A percentile compares a stretch with the other conserved stretches of the same genome.
phyloP scores from a whole-genome alignment of 1,139 yeast genomes.

The Taphrina flavorubra region DNA sequence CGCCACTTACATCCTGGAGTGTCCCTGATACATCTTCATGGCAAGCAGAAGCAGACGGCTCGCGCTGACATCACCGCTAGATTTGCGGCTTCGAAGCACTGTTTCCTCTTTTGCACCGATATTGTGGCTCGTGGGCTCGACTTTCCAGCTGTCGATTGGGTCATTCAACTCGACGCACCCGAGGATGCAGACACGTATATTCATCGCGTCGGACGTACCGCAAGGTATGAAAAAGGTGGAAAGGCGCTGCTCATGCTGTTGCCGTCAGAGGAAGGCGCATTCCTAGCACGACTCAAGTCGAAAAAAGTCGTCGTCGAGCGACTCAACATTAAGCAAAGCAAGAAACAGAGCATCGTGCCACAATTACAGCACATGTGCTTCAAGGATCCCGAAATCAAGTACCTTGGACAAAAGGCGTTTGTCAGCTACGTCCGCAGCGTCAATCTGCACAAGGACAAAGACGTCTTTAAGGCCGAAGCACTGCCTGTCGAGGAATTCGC shows the following conservation, averaged over 20 bases:
- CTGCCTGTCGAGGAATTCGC: constrained; percentile 86
- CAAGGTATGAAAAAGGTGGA: constrained; percentile 89
- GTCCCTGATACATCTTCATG: constrained; percentile 87
- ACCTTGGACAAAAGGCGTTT: constrained; percentile 93
- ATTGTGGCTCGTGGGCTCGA: constrained; percentile 97
- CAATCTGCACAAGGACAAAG: constrained; percentile 84
- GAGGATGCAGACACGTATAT: constrained; percentile 95
- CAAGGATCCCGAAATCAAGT: constrained; percentile 87
- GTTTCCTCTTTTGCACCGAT: constrained; percentile 93
- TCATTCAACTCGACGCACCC: constrained; percentile 92
- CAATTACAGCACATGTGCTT: constrained; percentile 90
- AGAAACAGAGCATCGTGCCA: constrained; percentile 76
- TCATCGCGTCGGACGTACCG: constrained; percentile 96
- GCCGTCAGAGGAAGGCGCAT: constrained; percentile 81
- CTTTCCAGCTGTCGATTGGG: constrained; percentile 98
- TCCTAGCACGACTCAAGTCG: constrained; percentile 66
- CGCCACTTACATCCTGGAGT: constrained; percentile 95
- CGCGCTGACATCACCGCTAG: constrained; percentile 86
- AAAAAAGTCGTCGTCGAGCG: constrained; percentile 73
- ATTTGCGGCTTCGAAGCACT: constrained; percentile 83
- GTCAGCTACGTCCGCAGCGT: constrained; percentile 86
- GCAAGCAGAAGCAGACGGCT: constrained; percentile 93
- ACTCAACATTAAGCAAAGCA: constrained; percentile 75
- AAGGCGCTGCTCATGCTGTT: constrained; percentile 81
- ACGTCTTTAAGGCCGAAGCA: constrained; percentile 74